Evolutionary conservation across 495 filamentous ascomycete genomes (phyloP).

Genomic region (Podospora pseudopauciseta): DNA sequence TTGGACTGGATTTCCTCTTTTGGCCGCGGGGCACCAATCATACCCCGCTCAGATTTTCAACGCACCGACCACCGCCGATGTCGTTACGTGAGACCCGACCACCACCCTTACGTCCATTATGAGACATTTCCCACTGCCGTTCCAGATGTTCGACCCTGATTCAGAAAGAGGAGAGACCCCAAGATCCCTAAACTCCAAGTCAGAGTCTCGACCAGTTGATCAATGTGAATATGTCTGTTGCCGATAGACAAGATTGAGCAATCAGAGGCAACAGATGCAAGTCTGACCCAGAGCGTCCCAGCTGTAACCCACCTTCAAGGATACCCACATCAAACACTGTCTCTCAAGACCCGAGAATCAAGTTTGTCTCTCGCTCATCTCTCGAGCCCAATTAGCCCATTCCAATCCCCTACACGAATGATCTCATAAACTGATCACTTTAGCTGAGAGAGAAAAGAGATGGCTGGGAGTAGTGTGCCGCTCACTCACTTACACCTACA

Average conservation of each 20-base stretch:
- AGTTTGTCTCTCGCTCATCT: neutral
- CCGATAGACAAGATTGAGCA: neutral
- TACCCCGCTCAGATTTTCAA: neutral
- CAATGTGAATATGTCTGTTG: neutral
- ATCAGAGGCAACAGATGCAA: neutral
- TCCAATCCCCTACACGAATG: neutral
- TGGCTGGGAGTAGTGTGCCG: neutral
- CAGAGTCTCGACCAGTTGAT: neutral
- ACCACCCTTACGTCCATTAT: neutral
- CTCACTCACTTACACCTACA: neutral
- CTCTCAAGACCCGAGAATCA: neutral
- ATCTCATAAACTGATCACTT: neutral
- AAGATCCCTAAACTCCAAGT: neutral
- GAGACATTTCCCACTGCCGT: neutral
- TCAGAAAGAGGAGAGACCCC: neutral
- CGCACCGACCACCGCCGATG: neutral
- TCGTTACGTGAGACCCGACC: neutral
- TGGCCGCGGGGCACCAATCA: slow-evolving; percentile 3
- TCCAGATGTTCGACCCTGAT: neutral
- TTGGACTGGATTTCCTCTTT: slow-evolving; percentile 23
- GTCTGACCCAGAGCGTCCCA: neutral
- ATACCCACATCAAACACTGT: neutral
- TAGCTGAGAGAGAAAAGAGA: neutral
- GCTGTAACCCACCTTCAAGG: neutral
- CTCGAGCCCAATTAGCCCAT: neutral